Base-by-base conservation (phyloP, 1,284 basidiomycete species). In the Tausonia pullulans region DNA sequence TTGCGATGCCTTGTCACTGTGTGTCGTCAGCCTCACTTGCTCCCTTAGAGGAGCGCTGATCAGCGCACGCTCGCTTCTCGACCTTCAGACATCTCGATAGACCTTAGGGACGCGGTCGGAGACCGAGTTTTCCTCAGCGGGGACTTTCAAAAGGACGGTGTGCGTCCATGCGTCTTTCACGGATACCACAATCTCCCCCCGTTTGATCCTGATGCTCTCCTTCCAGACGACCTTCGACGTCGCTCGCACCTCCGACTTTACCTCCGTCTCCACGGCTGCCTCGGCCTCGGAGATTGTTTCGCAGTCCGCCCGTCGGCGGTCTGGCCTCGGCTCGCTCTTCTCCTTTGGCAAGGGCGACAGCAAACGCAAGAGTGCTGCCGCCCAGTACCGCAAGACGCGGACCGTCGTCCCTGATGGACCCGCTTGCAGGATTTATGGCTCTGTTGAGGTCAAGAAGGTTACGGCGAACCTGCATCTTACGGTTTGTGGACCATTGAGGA, bases 1-100 rank as follows among this genome's bases (percentile, higher is more conserved):
- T 97, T 40, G 88, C 88, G 69, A 96, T 93, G 83, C 92, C 90
- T 1, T 96, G 93, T 78, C 80, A 82, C 76, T 90, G 91, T 95
- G 73, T 77, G 89, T 58, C 4, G 2, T 40, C 4, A 1, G 0
- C 39, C 11, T 16, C 16, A n/a, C 16, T 64, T 44, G 5, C 6
- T 56, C 16, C 3, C 3, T 11, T 14, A 27, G 27, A 27, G 27
- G 27, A 27, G 27, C 40, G 11, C 49, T 62, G 2, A 39, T 40
- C 39, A 43, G 44, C 5, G 3, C n/a, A 50, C 66, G 63, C 67
- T 40, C 13, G 43, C 48, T 44, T 40, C 51, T n/a, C n/a, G n/a
- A 66, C 62, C 63, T 60, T 0, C 69, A 93, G 90, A 81, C 72
- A 79, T 98, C 62, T 87, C 85, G 59, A 85, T 98, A 39, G 95